Conservation (phyloP, 140 eudicot species). For the Anethum foeniculum region DNA sequence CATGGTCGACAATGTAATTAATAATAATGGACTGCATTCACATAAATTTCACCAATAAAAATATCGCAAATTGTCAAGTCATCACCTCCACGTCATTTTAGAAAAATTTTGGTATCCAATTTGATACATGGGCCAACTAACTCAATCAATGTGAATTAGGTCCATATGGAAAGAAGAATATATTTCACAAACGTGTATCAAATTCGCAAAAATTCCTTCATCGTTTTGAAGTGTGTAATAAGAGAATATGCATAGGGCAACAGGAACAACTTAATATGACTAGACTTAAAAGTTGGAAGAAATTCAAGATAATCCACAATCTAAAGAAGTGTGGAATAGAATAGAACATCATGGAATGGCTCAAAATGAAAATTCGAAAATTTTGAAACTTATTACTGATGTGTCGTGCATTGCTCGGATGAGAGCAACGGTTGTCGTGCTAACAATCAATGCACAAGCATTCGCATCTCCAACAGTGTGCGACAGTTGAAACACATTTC, state of each 20-base stretch:
- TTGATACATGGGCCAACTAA: not conserved
- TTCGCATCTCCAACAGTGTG: not conserved
- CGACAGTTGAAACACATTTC: not conserved
- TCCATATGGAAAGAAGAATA: not conserved
- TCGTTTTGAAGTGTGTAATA: not conserved
- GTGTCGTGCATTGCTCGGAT: not conserved
- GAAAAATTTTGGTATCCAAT: no score
- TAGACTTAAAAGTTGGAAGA: not conserved
- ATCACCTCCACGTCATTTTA: no score
- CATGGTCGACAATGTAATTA: no score
- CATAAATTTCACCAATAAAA: no score
- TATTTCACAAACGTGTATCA: not conserved
- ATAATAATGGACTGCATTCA: no score
- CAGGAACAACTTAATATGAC: not conserved
- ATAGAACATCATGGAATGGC: no score
- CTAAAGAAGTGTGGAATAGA: no score
- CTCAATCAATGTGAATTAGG: not conserved
- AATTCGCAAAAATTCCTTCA: not conserved
- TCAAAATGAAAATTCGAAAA: no score
- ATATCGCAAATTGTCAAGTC: no score
- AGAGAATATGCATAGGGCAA: slow-evolving; percentile 1
- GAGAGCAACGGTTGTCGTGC: not conserved
- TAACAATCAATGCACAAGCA: not conserved
- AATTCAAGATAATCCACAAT: no score
- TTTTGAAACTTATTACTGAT: no score